These are phyloP conservation scores for Lactuca sativa DNA, from an alignment of 129 eudicot genomes.

Conservation along the genomic window DNA sequence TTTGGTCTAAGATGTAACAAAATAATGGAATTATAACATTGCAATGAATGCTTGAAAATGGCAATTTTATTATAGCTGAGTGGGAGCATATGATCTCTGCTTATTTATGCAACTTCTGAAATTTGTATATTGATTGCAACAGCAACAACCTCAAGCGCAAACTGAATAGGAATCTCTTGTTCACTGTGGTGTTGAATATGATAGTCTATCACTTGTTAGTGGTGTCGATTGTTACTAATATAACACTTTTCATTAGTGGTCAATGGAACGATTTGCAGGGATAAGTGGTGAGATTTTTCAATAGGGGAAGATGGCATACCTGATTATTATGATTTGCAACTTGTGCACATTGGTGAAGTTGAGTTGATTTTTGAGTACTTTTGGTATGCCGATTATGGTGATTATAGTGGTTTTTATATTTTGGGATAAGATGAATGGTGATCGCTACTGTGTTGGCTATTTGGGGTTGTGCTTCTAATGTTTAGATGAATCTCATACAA, in stretches of 20 bases:
- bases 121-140: too few relatives aligned
- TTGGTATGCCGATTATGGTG: slow-evolving; percentile 32
- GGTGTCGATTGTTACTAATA: slow-evolving; percentile 18
- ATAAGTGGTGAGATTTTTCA: slow-evolving; percentile 13
- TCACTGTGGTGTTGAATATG: slow-evolving; percentile 29
- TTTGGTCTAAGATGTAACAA: too few relatives aligned
- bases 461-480: slow-evolving; percentile 42
- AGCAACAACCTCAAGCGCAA: too few relatives aligned
- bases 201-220: slow-evolving; percentile 31
- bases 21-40: too few relatives aligned
- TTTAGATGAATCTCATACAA: slow-evolving; percentile 25
- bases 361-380: slow-evolving; percentile 35
- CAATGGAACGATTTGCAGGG: slow-evolving; percentile 27
- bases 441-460: slow-evolving; percentile 36
- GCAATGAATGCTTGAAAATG: too few relatives aligned
- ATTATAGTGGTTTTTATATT: slow-evolving; percentile 31
- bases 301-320: slow-evolving; percentile 20
- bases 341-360: slow-evolving; percentile 28
- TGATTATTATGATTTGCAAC: slow-evolving; percentile 16
- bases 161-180: slow-evolving; percentile 6
- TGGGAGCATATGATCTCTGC: too few relatives aligned
- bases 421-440: slow-evolving; percentile 36
- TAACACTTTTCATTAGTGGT: slow-evolving; percentile 35
- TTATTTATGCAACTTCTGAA: too few relatives aligned
- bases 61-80: too few relatives aligned